A percentile compares a stretch with the other conserved stretches of the same genome.
phyloP scores from a whole-genome alignment of 345 rosid species.

The Capsella bursapastoris region DNA sequence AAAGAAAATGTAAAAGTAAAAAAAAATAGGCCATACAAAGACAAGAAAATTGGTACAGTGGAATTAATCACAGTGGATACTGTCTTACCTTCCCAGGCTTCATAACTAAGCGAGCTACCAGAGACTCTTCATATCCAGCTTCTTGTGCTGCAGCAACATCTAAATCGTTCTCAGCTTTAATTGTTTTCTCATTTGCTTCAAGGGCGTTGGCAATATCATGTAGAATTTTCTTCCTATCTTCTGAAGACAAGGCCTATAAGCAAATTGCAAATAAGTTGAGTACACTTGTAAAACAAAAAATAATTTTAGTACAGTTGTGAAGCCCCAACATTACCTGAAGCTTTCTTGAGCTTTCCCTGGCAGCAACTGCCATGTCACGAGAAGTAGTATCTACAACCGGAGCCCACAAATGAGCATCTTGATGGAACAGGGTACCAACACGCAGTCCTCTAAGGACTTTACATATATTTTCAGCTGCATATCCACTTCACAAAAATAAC shows the following conservation, averaged over 20 bases:
- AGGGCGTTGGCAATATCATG: constrained; percentile 82
- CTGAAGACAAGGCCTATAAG: constrained; percentile 79
- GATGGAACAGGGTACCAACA: constrained; percentile 91
- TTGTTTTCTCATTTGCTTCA: constrained; percentile 72
- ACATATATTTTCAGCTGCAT: constrained; percentile 65
- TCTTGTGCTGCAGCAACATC: constrained; percentile 80
- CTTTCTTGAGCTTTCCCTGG: constrained; percentile 88
- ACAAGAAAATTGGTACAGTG: neutral
- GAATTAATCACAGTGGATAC: constrained; percentile 1
- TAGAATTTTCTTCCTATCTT: constrained; percentile 76
- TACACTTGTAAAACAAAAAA: constrained; percentile 18
- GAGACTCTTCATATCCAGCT: constrained; percentile 77
- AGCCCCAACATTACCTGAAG: constrained; percentile 71
- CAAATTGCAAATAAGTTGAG: constrained; percentile 31
- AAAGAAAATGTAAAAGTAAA: constrained; percentile 11
- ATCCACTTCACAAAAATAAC: constrained; percentile 70
- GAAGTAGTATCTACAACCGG: constrained; percentile 58
- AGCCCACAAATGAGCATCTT: constrained; percentile 78
- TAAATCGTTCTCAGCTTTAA: constrained; percentile 72
- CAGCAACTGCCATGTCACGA: constrained; percentile 90
- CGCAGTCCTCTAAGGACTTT: constrained; percentile 84
- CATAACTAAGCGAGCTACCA: constrained; percentile 78
- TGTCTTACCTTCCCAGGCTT: constrained; percentile 81
- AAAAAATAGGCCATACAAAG: neutral
- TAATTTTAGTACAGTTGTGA: constrained; percentile 13